phyloP scores from a whole-genome alignment of 2,329 filamentous ascomycete genomes.

The Zymoseptoria ardabiliae region DNA sequence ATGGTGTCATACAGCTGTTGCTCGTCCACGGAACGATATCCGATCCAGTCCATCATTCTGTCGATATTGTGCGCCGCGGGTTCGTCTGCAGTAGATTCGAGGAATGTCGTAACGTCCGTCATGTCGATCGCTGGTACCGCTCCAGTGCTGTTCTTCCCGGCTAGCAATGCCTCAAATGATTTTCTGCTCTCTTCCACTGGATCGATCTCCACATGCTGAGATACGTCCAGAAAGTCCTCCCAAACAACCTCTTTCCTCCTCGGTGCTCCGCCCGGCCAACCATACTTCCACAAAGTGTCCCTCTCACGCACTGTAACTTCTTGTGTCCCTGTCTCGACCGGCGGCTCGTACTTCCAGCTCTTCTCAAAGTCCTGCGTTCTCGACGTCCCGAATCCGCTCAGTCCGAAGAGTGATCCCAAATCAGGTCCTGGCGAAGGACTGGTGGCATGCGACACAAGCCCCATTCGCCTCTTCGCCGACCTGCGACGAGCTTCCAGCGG shows the following conservation, averaged over 20 bases:
- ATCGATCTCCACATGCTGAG: constrained; percentile 4
- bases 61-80: constrained; percentile 17
- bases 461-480: constrained; percentile 50
- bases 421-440: constrained; percentile 14
- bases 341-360: constrained; percentile 23
- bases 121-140: constrained; percentile 2
- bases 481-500: constrained; percentile 55
- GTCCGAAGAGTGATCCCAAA: constrained; percentile 25
- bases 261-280: not conserved
- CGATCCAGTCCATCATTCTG: constrained; percentile 19
- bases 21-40: not conserved
- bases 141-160: not conserved
- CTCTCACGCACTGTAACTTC: not conserved
- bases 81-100: constrained; percentile 21
- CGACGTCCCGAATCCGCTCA: constrained; percentile 10
- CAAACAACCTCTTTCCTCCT: constrained; percentile 7
- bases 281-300: not conserved
- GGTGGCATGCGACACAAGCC: constrained; percentile 17
- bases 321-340: constrained; percentile 6
- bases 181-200: constrained; percentile 13
- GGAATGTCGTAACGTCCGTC: constrained; percentile 14
- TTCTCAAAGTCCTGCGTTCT: constrained; percentile 12
- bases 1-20: not conserved
- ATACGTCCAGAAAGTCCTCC: constrained; percentile 8
- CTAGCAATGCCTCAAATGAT: constrained; percentile 18